Conservation (phyloP, 2,329 filamentous ascomycete species). For the Aspergillus japonicus region DNA sequence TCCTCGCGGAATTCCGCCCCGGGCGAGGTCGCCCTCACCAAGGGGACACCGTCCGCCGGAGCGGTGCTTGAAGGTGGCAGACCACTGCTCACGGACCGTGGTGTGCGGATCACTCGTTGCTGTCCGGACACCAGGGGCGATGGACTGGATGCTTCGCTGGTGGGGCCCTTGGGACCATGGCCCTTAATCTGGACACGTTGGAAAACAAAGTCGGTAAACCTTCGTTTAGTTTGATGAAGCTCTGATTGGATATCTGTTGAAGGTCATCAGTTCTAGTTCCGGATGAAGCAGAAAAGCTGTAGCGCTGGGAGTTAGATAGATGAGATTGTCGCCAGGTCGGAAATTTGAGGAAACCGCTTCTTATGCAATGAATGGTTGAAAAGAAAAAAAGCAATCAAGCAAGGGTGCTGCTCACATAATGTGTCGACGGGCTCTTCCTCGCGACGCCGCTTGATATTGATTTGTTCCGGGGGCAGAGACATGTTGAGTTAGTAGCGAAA, state of each 20-base stretch:
- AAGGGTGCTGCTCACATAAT: constrained; percentile 41
- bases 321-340: neutral
- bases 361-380: neutral
- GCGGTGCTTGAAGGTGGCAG: constrained; percentile 19
- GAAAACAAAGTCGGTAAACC: constrained; percentile 51
- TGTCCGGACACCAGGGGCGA: constrained; percentile 24
- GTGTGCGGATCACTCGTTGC: constrained; percentile 30
- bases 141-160: constrained; percentile 5
- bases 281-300: neutral
- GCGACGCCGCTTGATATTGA: constrained; percentile 57
- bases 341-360: neutral
- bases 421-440: constrained; percentile 58
- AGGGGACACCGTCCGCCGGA: constrained; percentile 30
- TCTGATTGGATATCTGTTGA: constrained; percentile 46
- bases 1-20: constrained; percentile 42
- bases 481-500: constrained; percentile 26
- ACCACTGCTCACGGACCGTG: constrained; percentile 37
- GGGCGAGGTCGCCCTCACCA: constrained; percentile 43
- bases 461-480: constrained; percentile 50
- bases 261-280: constrained; percentile 10
- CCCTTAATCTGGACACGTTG: constrained; percentile 38
- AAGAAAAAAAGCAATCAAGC: neutral
- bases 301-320: neutral
- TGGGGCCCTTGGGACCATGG: constrained; percentile 14
- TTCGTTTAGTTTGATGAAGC: constrained; percentile 45